phyloP scores from a whole-genome alignment of 257 asterid genomes.

The Rauvolfia tetraphylla region DNA sequence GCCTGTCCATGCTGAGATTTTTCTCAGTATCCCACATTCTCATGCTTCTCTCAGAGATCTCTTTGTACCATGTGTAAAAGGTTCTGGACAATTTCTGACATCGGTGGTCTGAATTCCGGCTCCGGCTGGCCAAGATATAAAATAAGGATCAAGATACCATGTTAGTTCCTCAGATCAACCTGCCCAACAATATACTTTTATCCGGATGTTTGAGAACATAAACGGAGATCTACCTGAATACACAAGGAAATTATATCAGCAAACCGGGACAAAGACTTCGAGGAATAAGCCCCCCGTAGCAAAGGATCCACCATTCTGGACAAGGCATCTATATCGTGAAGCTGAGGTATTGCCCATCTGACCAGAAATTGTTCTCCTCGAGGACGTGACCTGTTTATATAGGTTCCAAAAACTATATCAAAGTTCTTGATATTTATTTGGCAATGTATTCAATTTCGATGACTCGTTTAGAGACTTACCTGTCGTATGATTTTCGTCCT shows the following conservation, averaged over 20 bases:
- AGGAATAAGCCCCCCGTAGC: conserved; percentile 65
- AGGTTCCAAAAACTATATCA: too few species aligned
- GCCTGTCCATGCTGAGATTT: neutral
- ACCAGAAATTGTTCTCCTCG: conserved; percentile 75
- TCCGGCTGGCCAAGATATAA: conserved; percentile 56
- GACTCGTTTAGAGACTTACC: conserved; percentile 37
- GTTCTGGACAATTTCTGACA: conserved; percentile 88
- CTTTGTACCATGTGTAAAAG: conserved; percentile 51
- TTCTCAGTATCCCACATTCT: too few species aligned
- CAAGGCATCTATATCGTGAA: conserved; percentile 77
- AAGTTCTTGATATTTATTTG: neutral
- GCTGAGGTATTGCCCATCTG: conserved; percentile 82
- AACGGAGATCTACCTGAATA: conserved; percentile 52
- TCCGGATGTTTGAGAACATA: too few species aligned
- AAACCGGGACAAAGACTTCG: conserved; percentile 77
- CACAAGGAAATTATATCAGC: conserved; percentile 90
- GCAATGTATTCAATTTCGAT: neutral
- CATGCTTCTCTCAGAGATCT: conserved; percentile 19
- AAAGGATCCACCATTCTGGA: conserved; percentile 93
- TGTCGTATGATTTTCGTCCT: conserved; percentile 76
- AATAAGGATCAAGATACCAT: neutral
- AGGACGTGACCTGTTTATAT: conserved; percentile 53
- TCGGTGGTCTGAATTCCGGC: conserved; percentile 93
- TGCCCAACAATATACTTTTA: neutral
- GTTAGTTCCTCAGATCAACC: neutral